phyloP scores from a whole-genome alignment of 441 rosid genomes.

The Erysimum pusillum region DNA sequence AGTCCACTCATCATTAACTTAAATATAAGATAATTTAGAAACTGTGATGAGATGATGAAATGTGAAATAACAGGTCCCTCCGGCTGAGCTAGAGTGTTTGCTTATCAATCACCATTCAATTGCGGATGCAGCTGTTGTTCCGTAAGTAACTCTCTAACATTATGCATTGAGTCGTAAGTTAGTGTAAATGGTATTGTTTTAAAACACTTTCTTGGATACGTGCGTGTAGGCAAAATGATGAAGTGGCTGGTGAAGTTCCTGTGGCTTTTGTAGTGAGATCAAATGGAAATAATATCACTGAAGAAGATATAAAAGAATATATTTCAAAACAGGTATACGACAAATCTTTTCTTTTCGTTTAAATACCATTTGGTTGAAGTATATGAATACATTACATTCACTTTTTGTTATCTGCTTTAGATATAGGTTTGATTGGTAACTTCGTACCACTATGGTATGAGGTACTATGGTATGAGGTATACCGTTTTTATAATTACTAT shows the following conservation, averaged over 20 bases:
- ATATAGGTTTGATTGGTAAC: too few species aligned
- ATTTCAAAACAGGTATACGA: slow-evolving; percentile 83
- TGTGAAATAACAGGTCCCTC: slow-evolving; percentile 67
- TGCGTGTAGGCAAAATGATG: slow-evolving; percentile 67
- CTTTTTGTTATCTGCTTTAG: too few species aligned
- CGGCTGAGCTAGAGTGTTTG: slow-evolving; percentile 87
- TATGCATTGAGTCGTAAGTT: background rate
- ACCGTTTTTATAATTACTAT: too few species aligned
- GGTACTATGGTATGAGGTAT: too few species aligned
- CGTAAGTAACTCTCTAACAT: slow-evolving; percentile 55
- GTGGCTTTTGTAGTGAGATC: slow-evolving; percentile 89
- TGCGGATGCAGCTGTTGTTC: slow-evolving; percentile 90
- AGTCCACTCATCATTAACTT: slow-evolving; percentile 1
- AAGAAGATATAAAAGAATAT: slow-evolving; percentile 75
- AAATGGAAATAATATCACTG: slow-evolving; percentile 62
- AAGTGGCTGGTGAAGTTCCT: slow-evolving; percentile 90
- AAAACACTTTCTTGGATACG: background rate
- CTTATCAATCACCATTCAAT: slow-evolving; percentile 72
- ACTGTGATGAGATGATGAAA: background rate
- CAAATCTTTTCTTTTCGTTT: background rate
- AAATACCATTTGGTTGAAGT: background rate
- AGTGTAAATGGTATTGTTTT: background rate
- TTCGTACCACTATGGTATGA: too few species aligned
- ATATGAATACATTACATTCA: too few species aligned
- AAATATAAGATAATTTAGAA: background rate